These are phyloP conservation scores for Sophora flavescens DNA, from an alignment of 306 rosid species.

Conservation along the genomic window DNA sequence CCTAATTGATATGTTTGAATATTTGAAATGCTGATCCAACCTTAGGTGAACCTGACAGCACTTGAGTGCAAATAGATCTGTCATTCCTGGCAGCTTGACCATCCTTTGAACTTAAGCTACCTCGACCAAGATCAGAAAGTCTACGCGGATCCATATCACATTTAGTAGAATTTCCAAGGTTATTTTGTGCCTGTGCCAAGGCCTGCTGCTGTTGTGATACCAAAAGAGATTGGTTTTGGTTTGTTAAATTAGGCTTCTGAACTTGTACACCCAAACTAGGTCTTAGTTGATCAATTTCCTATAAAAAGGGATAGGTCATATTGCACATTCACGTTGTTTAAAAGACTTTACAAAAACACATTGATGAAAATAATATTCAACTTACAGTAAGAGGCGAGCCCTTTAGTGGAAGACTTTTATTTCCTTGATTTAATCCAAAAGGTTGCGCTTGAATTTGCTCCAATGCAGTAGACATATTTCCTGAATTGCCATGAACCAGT, in stretches of 20 bases:
- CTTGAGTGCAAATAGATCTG: constrained; percentile 49
- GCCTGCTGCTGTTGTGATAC: constrained; percentile 82
- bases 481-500: no score
- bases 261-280: constrained; percentile 83
- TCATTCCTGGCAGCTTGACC: constrained; percentile 60
- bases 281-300: constrained; percentile 89
- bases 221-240: constrained; percentile 64
- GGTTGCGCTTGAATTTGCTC: no score
- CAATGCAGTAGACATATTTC: no score
- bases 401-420: constrained; percentile 45
- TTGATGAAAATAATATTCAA: constrained; percentile 43
- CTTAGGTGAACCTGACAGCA: constrained; percentile 84
- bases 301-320: constrained; percentile 42
- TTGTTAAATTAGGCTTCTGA: constrained; percentile 75
- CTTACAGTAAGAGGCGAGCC: constrained; percentile 98
- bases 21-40: constrained; percentile 52
- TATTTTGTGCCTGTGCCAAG: constrained; percentile 80
- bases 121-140: constrained; percentile 75
- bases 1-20: constrained; percentile 7
- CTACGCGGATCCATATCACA: constrained; percentile 89
- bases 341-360: constrained; percentile 23
- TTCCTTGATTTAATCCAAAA: no score
- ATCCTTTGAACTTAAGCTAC: constrained; percentile 74
- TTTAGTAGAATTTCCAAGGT: constrained; percentile 59
- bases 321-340: constrained; percentile 37